Base-by-base conservation (phyloP, 2,329 filamentous ascomycete species). In the Sphaerostilbella broomeana region DNA sequence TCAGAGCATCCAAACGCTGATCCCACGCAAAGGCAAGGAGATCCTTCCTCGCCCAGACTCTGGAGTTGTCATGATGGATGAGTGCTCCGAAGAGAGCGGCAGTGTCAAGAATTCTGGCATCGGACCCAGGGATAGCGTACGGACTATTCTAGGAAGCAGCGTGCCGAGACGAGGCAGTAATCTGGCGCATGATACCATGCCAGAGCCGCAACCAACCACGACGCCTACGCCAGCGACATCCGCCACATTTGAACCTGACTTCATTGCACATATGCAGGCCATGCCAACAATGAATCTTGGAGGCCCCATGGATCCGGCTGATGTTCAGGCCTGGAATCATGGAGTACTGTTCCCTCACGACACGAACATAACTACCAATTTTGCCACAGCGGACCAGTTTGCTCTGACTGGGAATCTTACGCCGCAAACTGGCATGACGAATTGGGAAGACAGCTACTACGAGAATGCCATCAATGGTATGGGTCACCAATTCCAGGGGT, bases 1-100 rank as follows among this genome's bases (percentile, higher is more conserved):
- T 0, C 48, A 52, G 20, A 37, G 42, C 20, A 36, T 46, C 0
- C 53, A 54, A 5, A 48, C 35, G 13, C 16, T 51, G 12, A 36
- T 48, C 5, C 47, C 50, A 4, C 46, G 55, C 5, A 54, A 58
- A 20, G 42, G 47, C 4, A 48, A 54, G 5, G 52, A 47, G 1
- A 46, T 55, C 2, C 46, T 44, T 7, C 57, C 60, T 2, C 48
- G 62, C 0, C 62, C 62, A 0, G 62, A 65, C 29, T 65, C 62
- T 1, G 62, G 62, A 3, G 58, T 65, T 0, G 55, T 62, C 1
- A 49, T 65, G 38, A 63, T 65, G 11, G 62, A 65, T 25, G 59
- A 41, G 8, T 30, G 52, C 0, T 64, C 61, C 0, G 62, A 64
- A 8, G 62, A 65, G 42, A 63, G 61, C 31, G 53, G 58, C 0